Conservation (phyloP, 2,329 filamentous ascomycete genomes). For the Exophiala sp. region DNA sequence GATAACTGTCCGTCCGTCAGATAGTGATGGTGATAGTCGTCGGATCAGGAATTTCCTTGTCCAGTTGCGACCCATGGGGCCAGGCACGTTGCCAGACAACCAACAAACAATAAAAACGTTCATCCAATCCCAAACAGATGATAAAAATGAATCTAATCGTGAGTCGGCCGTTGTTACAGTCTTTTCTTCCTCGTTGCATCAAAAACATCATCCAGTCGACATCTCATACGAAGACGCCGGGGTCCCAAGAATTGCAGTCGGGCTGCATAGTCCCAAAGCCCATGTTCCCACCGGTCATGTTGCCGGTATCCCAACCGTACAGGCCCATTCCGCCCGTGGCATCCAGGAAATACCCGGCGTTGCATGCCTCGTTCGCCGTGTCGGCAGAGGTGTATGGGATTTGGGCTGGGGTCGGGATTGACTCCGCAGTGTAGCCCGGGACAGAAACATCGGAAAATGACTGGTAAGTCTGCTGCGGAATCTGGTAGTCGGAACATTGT, state of each 20-base stretch:
- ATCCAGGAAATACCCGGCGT: slow-evolving; percentile 7
- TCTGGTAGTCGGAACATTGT: neutral
- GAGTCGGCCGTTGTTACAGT: too few species aligned
- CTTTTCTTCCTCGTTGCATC: neutral
- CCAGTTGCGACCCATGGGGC: too few species aligned
- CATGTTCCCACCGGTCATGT: neutral
- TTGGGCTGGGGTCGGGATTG: neutral
- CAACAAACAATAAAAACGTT: too few species aligned
- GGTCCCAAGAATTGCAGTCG: slow-evolving; percentile 1
- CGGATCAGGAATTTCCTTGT: too few species aligned
- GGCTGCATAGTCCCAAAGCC: neutral
- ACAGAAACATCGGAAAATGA: neutral
- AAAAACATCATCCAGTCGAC: neutral
- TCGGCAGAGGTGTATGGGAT: neutral
- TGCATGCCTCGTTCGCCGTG: neutral
- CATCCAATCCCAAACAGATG: too few species aligned
- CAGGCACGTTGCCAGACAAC: too few species aligned
- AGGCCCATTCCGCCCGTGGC: slow-evolving; percentile 6
- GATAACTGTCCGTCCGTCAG: too few species aligned
- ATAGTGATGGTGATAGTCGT: too few species aligned
- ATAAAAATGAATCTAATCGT: too few species aligned
- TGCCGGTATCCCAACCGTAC: slow-evolving; percentile 6
- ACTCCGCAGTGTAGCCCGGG: neutral
- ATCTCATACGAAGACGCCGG: neutral
- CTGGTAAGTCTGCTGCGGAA: neutral